Conservation (phyloP, 2,329 filamentous ascomycete genomes). For the Fonsecaea multimorphosa region DNA sequence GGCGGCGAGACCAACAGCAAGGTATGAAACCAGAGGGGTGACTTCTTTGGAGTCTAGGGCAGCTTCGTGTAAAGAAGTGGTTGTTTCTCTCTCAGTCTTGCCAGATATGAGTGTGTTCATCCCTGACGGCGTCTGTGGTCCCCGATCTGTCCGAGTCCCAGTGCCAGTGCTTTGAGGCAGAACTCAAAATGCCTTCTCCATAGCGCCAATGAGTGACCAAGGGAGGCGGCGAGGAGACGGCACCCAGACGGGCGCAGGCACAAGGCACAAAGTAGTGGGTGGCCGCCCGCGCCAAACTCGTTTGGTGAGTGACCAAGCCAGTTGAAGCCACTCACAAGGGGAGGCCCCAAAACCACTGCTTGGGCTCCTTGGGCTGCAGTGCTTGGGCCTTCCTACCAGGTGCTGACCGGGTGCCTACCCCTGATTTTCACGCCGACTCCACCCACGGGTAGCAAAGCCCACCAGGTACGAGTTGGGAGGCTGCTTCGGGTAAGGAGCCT, state of each 20-base stretch:
- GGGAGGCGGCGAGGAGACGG: conserved; percentile 5
- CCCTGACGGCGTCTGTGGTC: conserved; percentile 15
- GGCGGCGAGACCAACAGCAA: conserved; percentile 7
- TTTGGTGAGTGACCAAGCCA: conserved; percentile 24
- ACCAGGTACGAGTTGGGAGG: neutral
- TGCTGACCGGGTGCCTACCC: neutral
- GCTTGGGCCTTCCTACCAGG: neutral
- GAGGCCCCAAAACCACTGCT: neutral
- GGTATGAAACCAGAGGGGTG: conserved; percentile 21
- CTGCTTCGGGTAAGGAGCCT: neutral
- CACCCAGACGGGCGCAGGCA: conserved; percentile 18
- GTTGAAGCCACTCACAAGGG: conserved; percentile 17
- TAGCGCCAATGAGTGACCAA: conserved; percentile 4
- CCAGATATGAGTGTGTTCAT: conserved; percentile 17
- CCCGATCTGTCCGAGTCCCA: conserved; percentile 15
- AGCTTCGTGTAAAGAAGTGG: conserved; percentile 16
- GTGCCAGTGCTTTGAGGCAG: neutral
- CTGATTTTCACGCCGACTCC: conserved; percentile 2
- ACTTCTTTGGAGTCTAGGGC: conserved; percentile 15
- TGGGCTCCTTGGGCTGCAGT: neutral
- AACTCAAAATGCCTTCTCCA: conserved; percentile 3
- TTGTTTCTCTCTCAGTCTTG: conserved; percentile 6
- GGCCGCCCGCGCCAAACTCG: conserved; percentile 23
- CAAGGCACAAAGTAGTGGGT: conserved; percentile 5
- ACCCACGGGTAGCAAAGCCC: neutral